phyloP scores from a whole-genome alignment of 768 basidiomycete species.

The Ephemerocybe angulata region DNA sequence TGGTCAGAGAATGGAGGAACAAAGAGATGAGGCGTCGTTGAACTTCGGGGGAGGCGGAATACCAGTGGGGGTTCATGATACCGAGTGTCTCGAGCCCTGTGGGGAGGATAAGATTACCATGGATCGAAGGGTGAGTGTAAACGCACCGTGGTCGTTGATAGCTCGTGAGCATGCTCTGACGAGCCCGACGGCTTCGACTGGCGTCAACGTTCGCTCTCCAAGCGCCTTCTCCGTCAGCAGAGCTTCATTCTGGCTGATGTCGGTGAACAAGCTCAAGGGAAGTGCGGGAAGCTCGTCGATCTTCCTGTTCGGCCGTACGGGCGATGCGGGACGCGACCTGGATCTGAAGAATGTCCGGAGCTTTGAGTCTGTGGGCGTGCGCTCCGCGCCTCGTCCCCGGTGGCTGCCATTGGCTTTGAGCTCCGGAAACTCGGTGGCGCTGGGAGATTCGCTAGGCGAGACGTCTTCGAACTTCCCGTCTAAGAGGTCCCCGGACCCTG shows the following conservation, averaged over 20 bases:
- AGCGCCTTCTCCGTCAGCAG: conserved; percentile 50
- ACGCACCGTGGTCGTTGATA: conserved; percentile 61
- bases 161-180: conserved; percentile 66
- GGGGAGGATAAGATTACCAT: conserved; percentile 9
- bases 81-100: conserved; percentile 78
- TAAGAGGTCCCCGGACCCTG: conserved; percentile 46
- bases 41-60: conserved; percentile 65
- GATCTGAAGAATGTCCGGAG: conserved; percentile 29
- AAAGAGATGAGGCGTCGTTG: conserved; percentile 68
- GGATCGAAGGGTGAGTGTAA: too few species aligned
- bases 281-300: background rate
- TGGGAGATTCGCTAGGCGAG: conserved; percentile 45
- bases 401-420: conserved; percentile 11
- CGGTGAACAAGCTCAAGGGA: background rate
- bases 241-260: conserved; percentile 4
- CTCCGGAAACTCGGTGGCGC: conserved; percentile 37
- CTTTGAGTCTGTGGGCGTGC: conserved; percentile 39
- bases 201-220: conserved; percentile 54
- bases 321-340: conserved; percentile 3
- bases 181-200: conserved; percentile 59
- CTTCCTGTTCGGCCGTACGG: background rate
- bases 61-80: conserved; percentile 84
- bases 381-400: conserved; percentile 27
- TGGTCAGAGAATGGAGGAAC: conserved; percentile 62
- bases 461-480: conserved; percentile 76